phyloP scores from a whole-genome alignment of 2,329 filamentous ascomycete genomes.

The Triangularia setosa region DNA sequence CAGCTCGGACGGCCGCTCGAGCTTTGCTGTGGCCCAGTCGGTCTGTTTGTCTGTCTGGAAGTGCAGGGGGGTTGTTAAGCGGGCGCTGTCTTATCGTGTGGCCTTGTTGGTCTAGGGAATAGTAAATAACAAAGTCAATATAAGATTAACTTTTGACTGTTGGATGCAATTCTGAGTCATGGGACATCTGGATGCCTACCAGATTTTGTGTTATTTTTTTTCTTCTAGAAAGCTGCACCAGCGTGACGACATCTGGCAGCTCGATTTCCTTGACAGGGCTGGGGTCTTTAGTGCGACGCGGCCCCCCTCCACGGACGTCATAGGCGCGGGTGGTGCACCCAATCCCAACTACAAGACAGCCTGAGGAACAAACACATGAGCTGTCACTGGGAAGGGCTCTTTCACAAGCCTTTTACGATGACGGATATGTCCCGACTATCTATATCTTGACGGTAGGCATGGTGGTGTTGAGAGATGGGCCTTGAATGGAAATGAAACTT shows the following conservation, averaged over 20 bases:
- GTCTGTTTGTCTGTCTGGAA: background rate
- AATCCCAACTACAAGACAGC: background rate
- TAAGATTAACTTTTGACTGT: background rate
- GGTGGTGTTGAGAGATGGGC: too few relatives aligned
- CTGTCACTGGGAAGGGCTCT: too few relatives aligned
- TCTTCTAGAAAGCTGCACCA: background rate
- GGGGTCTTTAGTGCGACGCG: background rate
- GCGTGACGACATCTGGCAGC: background rate
- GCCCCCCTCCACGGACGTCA: constrained; percentile 22
- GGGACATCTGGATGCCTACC: background rate
- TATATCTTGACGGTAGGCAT: too few relatives aligned
- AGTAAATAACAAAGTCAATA: background rate
- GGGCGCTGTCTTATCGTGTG: background rate
- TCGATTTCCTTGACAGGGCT: background rate
- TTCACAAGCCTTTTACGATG: too few relatives aligned
- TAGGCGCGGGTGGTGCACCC: constrained; percentile 8
- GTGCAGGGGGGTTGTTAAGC: background rate
- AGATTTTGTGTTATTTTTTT: background rate
- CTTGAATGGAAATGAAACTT: background rate
- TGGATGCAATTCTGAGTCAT: background rate
- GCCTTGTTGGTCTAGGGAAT: background rate
- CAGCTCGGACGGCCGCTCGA: background rate
- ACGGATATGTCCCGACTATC: too few relatives aligned
- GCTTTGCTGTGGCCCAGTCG: too few relatives aligned
- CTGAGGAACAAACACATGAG: background rate